Conservation (phyloP, 768 basidiomycete species). For the Thelephora aurantiotincta region DNA sequence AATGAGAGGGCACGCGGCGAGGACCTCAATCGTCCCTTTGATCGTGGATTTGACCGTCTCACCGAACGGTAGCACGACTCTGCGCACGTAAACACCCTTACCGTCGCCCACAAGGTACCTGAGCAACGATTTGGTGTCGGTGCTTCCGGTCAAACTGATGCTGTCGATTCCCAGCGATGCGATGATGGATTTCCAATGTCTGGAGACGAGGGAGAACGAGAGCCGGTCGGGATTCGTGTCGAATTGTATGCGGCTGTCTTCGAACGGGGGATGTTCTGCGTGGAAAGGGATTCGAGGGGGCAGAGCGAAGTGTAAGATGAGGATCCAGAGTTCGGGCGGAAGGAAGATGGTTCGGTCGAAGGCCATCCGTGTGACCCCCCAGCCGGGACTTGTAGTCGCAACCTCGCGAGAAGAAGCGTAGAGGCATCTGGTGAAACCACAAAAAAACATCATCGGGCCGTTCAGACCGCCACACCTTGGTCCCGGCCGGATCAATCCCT, state of each 20-base stretch:
- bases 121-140: conserved; percentile 11
- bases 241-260: conserved; percentile 12
- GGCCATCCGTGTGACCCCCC: background rate
- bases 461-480: too few relatives aligned
- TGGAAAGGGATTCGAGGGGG: conserved; percentile 14
- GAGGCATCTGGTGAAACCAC: too few relatives aligned
- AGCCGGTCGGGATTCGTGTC: conserved; percentile 22
- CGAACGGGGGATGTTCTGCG: conserved; percentile 33
- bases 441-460: too few relatives aligned
- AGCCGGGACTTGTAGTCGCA: too few relatives aligned
- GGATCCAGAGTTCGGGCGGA: conserved; percentile 41
- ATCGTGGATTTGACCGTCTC: conserved; percentile 26
- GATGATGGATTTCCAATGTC: conserved; percentile 36
- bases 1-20: conserved; percentile 33
- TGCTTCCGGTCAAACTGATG: conserved; percentile 25
- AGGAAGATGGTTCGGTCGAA: conserved; percentile 13
- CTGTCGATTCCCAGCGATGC: conserved; percentile 39
- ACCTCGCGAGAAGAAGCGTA: too few relatives aligned
- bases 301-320: conserved; percentile 33
- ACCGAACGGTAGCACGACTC: conserved; percentile 43
- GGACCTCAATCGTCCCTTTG: conserved; percentile 28
- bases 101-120: conserved; percentile 16
- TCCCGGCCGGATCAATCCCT: too few relatives aligned
- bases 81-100: conserved; percentile 24
- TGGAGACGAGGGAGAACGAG: conserved; percentile 40